These are phyloP conservation scores for Fraxinus cuspidata DNA, from an alignment of 257 asterid species.

Conservation along the genomic window DNA sequence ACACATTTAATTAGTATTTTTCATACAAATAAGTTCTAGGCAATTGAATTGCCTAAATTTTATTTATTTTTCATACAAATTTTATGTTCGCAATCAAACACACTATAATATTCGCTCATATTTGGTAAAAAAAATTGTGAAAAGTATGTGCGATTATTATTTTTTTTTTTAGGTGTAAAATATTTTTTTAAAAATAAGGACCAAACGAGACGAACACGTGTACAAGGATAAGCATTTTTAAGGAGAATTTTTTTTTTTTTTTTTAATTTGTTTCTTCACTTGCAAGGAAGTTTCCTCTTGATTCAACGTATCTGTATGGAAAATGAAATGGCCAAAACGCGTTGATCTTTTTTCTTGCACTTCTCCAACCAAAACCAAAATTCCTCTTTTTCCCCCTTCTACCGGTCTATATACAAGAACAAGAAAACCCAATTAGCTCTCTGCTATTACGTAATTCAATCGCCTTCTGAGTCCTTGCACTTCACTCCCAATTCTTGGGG, in stretches of 20 bases:
- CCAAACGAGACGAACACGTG: not conserved
- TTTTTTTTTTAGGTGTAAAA: too few relatives aligned
- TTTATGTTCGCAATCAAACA: too few relatives aligned
- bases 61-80: too few relatives aligned
- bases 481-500: constrained; percentile 33
- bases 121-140: too few relatives aligned
- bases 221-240: not conserved
- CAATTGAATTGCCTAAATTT: too few relatives aligned
- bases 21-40: too few relatives aligned
- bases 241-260: not conserved
- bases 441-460: constrained; percentile 28
- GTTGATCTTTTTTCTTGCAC: constrained; percentile 32
- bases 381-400: constrained; percentile 15
- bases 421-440: constrained; percentile 10
- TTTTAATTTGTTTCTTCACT: not conserved
- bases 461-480: constrained; percentile 25
- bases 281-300: not conserved
- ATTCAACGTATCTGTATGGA: constrained; percentile 30
- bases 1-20: too few relatives aligned
- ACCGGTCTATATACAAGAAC: constrained; percentile 14
- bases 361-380: constrained; percentile 32
- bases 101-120: too few relatives aligned
- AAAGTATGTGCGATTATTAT: too few relatives aligned
- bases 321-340: constrained; percentile 32
- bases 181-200: too few relatives aligned